Evolutionary conservation across 208 protist species (phyloP), one percentile per base, ranked within the genome.

Genomic region (Wallacemonas collosoma): DNA sequence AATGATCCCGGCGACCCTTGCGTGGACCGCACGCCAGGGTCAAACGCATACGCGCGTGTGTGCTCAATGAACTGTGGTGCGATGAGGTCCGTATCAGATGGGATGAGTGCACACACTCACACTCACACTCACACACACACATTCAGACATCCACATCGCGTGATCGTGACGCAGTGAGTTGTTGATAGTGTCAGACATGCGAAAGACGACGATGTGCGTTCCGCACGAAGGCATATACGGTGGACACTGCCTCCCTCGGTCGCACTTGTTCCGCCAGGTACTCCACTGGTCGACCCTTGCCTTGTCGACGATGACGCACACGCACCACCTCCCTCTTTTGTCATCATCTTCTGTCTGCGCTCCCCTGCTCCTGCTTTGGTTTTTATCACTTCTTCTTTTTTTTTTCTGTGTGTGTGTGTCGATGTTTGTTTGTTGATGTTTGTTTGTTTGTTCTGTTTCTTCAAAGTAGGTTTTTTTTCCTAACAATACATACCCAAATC

Each of bases 321-420:
- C 15, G 8, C 2, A 45, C 35, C 58, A 79, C 48, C 39, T 17
- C 3, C 2, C 40, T 48, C n/a, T 55, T 55, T 51, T 26, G 50
- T 53, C 40, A 68, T 48, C 26, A 67, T 56, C 14, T n/a, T 72
- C 2, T 60, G 71, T 38, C 26, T 26, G 26, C 0, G 26, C 26
- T 26, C 26, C 26, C 26, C 26, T 26, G 26, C 26, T 26, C 26
- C 26, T 61, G 36, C 26, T 73, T 74, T 38, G 7, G 8, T 41
- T 67, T 15, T 78, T 58, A 51, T 77, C 43, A 38, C 36, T 48
- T 67, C 15, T 66, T 12, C 43, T 47, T 70, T 75, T 60, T 60
- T 47, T 48, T 67, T 17, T 62, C 2, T 64, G 54, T 74, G 43
- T 68, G 57, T 72, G 17, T 66, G 39, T 75, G 60, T 72, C 44